These are phyloP conservation scores for Colletotrichum plurivorum DNA, from an alignment of 2,329 filamentous ascomycete species.

Conservation along the genomic window DNA sequence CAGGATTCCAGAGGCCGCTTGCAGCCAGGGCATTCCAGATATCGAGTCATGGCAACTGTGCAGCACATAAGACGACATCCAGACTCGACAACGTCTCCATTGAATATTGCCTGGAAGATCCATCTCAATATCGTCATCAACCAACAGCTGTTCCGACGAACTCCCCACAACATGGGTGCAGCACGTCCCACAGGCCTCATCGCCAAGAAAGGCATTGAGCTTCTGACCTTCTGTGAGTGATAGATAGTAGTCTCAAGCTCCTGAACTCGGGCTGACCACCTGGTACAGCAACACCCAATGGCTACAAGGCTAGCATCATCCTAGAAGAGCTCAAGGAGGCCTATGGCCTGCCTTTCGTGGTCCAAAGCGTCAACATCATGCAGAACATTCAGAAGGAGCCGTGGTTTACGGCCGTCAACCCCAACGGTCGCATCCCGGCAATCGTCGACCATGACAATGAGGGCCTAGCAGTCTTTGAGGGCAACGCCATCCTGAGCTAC, in stretches of 20 bases:
- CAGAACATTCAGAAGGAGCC: slow-evolving; percentile 77
- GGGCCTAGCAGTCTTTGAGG: slow-evolving; percentile 79
- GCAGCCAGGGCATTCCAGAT: neutral
- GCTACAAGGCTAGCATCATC: slow-evolving; percentile 71
- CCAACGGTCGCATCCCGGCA: slow-evolving; percentile 77
- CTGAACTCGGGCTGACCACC: slow-evolving; percentile 27
- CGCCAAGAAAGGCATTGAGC: slow-evolving; percentile 75
- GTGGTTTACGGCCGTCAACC: slow-evolving; percentile 74
- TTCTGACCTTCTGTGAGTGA: slow-evolving; percentile 64
- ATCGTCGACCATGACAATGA: slow-evolving; percentile 76
- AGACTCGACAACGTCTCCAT: too few species aligned
- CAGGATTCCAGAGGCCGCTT: neutral
- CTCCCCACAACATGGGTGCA: slow-evolving; percentile 11
- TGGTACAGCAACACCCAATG: slow-evolving; percentile 62
- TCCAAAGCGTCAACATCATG: slow-evolving; percentile 70
- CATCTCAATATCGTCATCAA: neutral
- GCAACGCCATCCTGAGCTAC: slow-evolving; percentile 80
- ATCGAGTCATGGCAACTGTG: neutral
- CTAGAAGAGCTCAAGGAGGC: slow-evolving; percentile 77
- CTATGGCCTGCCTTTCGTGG: slow-evolving; percentile 68
- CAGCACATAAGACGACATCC: too few species aligned
- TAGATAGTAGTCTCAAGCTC: too few species aligned
- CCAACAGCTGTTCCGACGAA: neutral
- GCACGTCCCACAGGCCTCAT: slow-evolving; percentile 65
- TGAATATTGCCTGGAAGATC: too few species aligned